These are phyloP conservation scores for Piper longum DNA, from an alignment of 164 flowering plant species.

Conservation along the genomic window DNA sequence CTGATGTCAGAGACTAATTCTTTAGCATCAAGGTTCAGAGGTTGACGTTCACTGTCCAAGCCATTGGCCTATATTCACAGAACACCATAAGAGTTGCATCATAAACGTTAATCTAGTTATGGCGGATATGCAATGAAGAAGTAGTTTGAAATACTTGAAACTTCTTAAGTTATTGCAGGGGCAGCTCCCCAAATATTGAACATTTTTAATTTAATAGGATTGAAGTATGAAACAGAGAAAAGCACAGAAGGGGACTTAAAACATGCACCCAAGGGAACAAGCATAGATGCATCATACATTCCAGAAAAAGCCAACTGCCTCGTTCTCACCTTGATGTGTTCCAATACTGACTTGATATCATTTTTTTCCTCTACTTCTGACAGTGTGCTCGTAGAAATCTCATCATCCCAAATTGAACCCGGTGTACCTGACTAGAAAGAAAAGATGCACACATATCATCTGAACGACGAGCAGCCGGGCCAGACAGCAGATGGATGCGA, in stretches of 20 bases:
- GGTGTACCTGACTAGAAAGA: conserved; percentile 18
- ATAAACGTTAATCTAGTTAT: conserved; percentile 15
- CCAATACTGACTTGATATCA: conserved; percentile 31
- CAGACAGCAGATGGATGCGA: neutral
- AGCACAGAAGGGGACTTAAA: neutral
- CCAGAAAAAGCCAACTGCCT: neutral
- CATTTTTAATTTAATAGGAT: neutral
- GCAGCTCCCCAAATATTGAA: neutral
- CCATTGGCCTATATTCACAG: conserved; percentile 10
- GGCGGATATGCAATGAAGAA: conserved; percentile 18
- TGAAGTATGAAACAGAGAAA: neutral
- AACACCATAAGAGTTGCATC: conserved; percentile 8
- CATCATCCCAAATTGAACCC: conserved; percentile 35
- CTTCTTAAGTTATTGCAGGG: neutral
- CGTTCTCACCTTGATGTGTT: conserved; percentile 35
- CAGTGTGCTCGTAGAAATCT: conserved; percentile 25
- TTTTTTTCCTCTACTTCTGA: conserved; percentile 63
- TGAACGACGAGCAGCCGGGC: neutral
- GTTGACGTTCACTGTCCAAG: conserved; percentile 32
- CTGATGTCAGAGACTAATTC: conserved; percentile 53
- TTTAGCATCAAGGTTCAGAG: conserved; percentile 35
- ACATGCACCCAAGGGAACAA: neutral
- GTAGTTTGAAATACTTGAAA: neutral
- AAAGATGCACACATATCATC: neutral
- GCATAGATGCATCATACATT: neutral